Conservation (phyloP, 176 grass and related monocot species). For the Ampelocalamus luodianensis region DNA sequence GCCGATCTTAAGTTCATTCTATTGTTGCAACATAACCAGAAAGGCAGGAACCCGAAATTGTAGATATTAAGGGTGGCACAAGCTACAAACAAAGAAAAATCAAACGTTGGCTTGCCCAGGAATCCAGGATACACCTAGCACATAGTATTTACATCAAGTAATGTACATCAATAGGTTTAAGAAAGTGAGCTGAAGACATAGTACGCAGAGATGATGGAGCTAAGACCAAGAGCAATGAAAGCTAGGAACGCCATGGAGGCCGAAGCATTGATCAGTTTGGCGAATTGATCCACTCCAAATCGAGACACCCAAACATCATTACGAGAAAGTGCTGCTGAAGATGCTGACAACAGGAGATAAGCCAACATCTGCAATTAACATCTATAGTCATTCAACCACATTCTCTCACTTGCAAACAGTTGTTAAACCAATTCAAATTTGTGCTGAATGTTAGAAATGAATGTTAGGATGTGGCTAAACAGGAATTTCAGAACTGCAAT, state of each 20-base stretch:
- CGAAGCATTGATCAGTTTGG: constrained; percentile 67
- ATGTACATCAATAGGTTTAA: constrained; percentile 29
- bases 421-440: neutral
- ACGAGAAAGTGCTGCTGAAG: constrained; percentile 73
- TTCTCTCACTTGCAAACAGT: neutral
- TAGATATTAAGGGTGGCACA: constrained; percentile 9
- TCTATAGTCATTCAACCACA: neutral
- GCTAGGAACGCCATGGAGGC: constrained; percentile 70
- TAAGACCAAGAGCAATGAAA: constrained; percentile 64
- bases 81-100: neutral
- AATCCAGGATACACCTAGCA: constrained; percentile 2
- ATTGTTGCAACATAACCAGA: neutral
- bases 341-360: constrained; percentile 79
- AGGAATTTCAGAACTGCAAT: neutral
- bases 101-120: neutral
- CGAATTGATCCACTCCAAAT: constrained; percentile 79
- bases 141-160: constrained; percentile 40
- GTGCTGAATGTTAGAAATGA: neutral
- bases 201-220: constrained; percentile 69
- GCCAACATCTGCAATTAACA: constrained; percentile 64
- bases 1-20: neutral
- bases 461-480: neutral
- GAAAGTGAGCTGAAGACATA: constrained; percentile 57
- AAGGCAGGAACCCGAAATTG: neutral
- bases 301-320: constrained; percentile 71